phyloP scores from a whole-genome alignment of 2,329 filamentous ascomycete species.

The Metarhizium brunneum region DNA sequence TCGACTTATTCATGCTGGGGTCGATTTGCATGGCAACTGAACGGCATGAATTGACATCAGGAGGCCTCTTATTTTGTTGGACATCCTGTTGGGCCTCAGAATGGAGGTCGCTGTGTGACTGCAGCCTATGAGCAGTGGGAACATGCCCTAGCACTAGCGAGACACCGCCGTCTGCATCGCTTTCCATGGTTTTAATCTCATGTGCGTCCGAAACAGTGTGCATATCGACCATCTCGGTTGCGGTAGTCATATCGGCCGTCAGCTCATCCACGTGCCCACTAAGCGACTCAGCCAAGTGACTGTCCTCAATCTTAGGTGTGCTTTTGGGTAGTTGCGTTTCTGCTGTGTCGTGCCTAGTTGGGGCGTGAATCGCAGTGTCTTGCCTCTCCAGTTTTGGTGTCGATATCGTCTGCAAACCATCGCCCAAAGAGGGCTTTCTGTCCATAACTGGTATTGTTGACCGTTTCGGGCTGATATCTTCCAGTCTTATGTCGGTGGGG shows the following conservation, averaged over 20 bases:
- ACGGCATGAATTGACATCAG: no score
- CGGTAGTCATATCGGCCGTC: not conserved
- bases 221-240: not conserved
- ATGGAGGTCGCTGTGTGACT: not conserved
- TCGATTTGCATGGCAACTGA: not conserved
- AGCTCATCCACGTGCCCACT: not conserved
- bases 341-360: not conserved
- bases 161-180: slow-evolving; percentile 5
- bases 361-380: not conserved
- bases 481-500: not conserved
- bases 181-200: not conserved
- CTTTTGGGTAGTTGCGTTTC: not conserved
- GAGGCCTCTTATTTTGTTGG: not conserved
- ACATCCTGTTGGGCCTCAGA: not conserved
- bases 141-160: not conserved
- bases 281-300: no score
- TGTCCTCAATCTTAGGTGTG: not conserved
- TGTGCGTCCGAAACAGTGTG: not conserved
- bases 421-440: slow-evolving; percentile 7
- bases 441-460: not conserved
- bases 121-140: not conserved
- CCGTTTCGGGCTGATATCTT: slow-evolving; percentile 4
- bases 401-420: slow-evolving; percentile 4
- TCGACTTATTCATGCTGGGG: not conserved
- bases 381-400: not conserved